A percentile compares a stretch with the other conserved stretches of the same genome.
These are phyloP conservation scores for Spinellus fusiger DNA, from an alignment of 192 early-diverging fungal genomes.

Conservation along the genomic window DNA sequence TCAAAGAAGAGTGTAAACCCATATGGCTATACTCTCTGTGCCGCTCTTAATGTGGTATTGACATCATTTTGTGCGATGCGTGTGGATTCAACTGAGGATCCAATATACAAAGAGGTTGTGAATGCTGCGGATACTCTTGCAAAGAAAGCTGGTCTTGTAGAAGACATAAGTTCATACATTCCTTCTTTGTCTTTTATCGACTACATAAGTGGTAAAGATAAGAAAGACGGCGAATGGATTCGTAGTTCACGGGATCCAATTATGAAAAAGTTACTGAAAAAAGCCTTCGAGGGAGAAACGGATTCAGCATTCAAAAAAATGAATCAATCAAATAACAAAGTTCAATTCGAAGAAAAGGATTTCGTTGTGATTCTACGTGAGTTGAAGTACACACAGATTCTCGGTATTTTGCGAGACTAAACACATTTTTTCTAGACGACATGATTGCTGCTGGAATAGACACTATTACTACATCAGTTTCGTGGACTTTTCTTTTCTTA, in stretches of 20 bases:
- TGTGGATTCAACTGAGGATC: background rate
- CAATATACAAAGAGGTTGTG: background rate
- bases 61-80: too few relatives aligned
- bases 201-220: too few relatives aligned
- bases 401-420: background rate
- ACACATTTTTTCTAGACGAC: too few relatives aligned
- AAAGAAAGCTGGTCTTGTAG: background rate
- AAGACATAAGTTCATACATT: background rate
- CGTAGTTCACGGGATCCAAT: background rate
- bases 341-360: background rate
- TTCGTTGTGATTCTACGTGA: too few relatives aligned
- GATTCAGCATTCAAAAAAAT: background rate
- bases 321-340: background rate
- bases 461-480: too few relatives aligned
- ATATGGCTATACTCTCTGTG: too few relatives aligned
- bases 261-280: background rate
- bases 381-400: too few relatives aligned
- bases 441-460: too few relatives aligned
- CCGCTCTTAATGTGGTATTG: too few relatives aligned
- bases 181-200: too few relatives aligned
- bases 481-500: too few relatives aligned
- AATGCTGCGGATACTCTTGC: background rate
- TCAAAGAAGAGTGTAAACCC: too few relatives aligned
- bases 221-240: background rate
- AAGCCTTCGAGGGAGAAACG: background rate